Evolutionary conservation across 768 basidiomycete genomes (phyloP).

Genomic region (Hydnomerulius pinastri): DNA sequence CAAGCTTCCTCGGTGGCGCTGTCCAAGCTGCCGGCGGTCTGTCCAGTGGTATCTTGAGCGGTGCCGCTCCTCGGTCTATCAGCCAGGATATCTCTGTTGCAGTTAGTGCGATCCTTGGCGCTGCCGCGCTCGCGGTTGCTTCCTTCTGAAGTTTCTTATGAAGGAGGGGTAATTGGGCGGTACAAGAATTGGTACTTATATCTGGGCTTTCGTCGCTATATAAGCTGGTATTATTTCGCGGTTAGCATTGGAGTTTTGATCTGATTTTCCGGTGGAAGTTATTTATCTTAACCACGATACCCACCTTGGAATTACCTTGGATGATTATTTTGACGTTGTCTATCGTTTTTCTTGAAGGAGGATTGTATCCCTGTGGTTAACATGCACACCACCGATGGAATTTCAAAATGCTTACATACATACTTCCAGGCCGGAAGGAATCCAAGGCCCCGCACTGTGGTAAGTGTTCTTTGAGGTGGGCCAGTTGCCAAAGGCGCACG

Average conservation of each 20-base stretch:
- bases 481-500: neutral
- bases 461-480: no score
- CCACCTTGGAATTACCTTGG: conserved; percentile 6
- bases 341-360: neutral
- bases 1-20: conserved; percentile 65
- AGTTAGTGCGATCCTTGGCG: conserved; percentile 34
- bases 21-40: conserved; percentile 70
- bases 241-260: conserved; percentile 12
- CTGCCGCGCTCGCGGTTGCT: conserved; percentile 33
- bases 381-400: no score
- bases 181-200: conserved; percentile 17
- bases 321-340: neutral
- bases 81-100: conserved; percentile 29
- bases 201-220: conserved; percentile 20
- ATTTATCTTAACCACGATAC: conserved; percentile 24
- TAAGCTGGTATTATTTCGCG: conserved; percentile 22
- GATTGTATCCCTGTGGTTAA: neutral
- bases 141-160: conserved; percentile 22
- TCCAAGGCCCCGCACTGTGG: no score
- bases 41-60: conserved; percentile 37
- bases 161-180: neutral
- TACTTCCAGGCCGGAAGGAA: no score
- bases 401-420: no score
- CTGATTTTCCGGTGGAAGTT: conserved; percentile 9
- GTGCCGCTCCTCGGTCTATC: conserved; percentile 26